Evolutionary conservation across 2,329 filamentous ascomycete species (phyloP).

Genomic region (Stagonosporopsis chrysanthemi): DNA sequence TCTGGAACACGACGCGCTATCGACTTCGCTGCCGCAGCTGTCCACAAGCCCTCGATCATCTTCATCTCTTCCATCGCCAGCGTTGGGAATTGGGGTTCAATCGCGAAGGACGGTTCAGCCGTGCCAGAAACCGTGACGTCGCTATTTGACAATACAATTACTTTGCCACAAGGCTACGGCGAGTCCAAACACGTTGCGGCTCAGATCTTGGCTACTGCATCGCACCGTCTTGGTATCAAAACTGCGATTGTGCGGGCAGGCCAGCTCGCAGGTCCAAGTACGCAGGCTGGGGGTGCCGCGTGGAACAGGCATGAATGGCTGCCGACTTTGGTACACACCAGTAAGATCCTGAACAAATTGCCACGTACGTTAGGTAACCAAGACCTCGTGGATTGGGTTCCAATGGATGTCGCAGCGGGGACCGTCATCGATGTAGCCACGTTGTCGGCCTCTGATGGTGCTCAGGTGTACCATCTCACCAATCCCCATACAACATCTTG

Average conservation of each 20-base stretch:
- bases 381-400: conserved; percentile 38
- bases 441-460: not conserved
- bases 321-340: conserved; percentile 34
- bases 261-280: conserved; percentile 41
- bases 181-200: conserved; percentile 49
- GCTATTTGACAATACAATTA: conserved; percentile 44
- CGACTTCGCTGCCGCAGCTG: conserved; percentile 13
- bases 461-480: conserved; percentile 10
- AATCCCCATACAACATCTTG: conserved; percentile 15
- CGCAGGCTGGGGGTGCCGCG: conserved; percentile 17
- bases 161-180: conserved; percentile 48
- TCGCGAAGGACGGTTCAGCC: conserved; percentile 3
- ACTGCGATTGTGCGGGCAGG: conserved; percentile 37
- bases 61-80: conserved; percentile 52
- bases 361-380: conserved; percentile 26
- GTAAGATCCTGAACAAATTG: conserved; percentile 27
- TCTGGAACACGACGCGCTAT: conserved; percentile 16
- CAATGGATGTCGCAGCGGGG: conserved; percentile 24
- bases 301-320: conserved; percentile 42
- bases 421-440: conserved; percentile 12
- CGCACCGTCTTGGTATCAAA: conserved; percentile 33
- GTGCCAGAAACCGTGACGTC: conserved; percentile 16
- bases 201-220: conserved; percentile 41
- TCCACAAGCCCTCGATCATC: conserved; percentile 33
- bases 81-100: conserved; percentile 27